These are phyloP conservation scores for Avena atlantica DNA, from an alignment of 176 grass and related monocot genomes.

Conservation along the genomic window DNA sequence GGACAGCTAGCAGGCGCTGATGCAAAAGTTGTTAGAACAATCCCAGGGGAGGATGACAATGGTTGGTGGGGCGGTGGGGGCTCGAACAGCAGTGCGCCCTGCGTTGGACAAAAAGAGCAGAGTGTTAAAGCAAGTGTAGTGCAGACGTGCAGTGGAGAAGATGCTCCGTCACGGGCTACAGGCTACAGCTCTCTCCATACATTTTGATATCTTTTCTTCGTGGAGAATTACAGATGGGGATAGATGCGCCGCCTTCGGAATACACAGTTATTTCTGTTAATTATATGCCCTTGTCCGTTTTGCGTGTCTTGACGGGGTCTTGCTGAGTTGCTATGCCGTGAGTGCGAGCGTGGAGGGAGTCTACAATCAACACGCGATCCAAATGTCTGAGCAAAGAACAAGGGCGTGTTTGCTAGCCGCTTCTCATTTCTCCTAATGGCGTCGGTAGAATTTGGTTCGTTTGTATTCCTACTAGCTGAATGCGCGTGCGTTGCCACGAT, in stretches of 20 bases:
- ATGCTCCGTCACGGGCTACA: background rate
- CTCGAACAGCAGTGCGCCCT: background rate
- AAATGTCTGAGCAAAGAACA: background rate
- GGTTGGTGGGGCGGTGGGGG: slow-evolving; percentile 6
- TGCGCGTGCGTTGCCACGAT: no score
- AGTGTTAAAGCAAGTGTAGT: background rate
- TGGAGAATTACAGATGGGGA: background rate
- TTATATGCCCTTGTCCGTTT: background rate
- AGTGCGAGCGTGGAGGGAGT: background rate
- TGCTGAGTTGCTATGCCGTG: background rate
- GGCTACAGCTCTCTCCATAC: background rate
- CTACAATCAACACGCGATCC: background rate
- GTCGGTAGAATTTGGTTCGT: no score
- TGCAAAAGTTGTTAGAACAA: background rate
- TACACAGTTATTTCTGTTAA: background rate
- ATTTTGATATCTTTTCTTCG: background rate
- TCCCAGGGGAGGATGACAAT: background rate
- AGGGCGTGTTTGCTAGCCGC: no score
- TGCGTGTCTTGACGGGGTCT: background rate
- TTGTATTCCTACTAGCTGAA: no score
- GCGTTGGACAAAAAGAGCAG: background rate
- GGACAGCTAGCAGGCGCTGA: background rate
- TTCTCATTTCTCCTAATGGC: no score
- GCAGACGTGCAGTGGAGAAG: slow-evolving; percentile 7
- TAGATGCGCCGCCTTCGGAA: slow-evolving; percentile 16